These are phyloP conservation scores for Capronia americana DNA, from an alignment of 2,329 filamentous ascomycete species.

Conservation along the genomic window DNA sequence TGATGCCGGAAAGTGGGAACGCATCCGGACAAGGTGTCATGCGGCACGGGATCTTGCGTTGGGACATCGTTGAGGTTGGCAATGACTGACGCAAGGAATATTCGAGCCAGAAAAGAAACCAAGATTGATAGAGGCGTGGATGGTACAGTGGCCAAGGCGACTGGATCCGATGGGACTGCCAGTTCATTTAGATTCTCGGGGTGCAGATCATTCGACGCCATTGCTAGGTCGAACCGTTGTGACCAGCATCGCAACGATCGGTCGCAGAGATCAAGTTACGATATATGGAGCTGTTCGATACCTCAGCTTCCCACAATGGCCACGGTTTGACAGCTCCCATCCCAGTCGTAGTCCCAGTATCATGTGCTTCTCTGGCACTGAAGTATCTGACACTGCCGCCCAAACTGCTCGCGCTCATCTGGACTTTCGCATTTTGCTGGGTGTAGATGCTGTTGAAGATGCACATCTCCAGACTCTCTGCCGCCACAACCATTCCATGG, in stretches of 20 bases:
- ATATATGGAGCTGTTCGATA: conserved; percentile 5
- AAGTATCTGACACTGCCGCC: conserved; percentile 13
- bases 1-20: background rate
- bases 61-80: too few species aligned
- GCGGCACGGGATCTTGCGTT: background rate
- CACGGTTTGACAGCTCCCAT: conserved; percentile 19
- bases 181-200: too few species aligned
- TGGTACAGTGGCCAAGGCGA: background rate
- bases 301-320: conserved; percentile 14
- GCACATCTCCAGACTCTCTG: conserved; percentile 17
- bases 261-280: background rate
- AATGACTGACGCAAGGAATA: too few species aligned
- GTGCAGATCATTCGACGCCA: too few species aligned
- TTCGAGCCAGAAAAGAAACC: too few species aligned
- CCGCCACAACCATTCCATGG: conserved; percentile 15
- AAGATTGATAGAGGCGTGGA: background rate
- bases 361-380: conserved; percentile 5
- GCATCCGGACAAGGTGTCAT: background rate
- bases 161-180: too few species aligned
- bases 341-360: conserved; percentile 13
- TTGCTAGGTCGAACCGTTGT: background rate
- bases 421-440: conserved; percentile 14
- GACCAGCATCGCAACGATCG: background rate
- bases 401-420: background rate
- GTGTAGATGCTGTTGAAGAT: conserved; percentile 16